Evolutionary conservation across 2,329 filamentous ascomycete genomes (phyloP), one percentile per base, ranked within the genome.

Genomic region (Pseudocercospora fuligena): DNA sequence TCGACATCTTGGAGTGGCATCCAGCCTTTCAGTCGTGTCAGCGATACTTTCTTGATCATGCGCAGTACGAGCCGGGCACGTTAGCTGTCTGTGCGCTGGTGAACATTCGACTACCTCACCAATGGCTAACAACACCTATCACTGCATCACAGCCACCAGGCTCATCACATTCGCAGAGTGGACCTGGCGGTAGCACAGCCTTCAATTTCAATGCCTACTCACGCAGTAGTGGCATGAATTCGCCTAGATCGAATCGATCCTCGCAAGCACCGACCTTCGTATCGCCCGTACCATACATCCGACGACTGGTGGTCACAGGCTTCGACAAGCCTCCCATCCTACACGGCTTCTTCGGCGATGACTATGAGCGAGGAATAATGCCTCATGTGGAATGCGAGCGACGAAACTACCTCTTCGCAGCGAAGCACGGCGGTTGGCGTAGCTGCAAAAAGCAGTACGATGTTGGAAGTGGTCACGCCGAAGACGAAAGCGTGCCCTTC

Each of bases 291-390:
- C 94, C 95, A 0, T 99, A 97, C 78, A 90, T 98, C 69, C 90
- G 94, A 36, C 92, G 95, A 16, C 86, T 98, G 1, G 89, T 98
- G 56, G 92, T 92, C 16, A 98, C 94, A 0, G 94, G 94, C 1
- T 95, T 97, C 82, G 95, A 98, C 78, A 89, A 89, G 47, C 89
- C 91, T 0, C 89, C 89, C 0, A 90, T 98, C n/a, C 83, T 99
- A 67, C 92, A 97, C 76, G 93, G 93, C 11, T 97, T 97, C 82
- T 99, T 98, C 74, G 95, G 95, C n/a, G 92, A 97, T 70, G 91
- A 97, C 76, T 99, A 94, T 92, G 80, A 83, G 36, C 83, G 86
- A 21, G 95, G 95, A 1, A 86, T 98, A 58, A 91, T 93, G 0
- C 88, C 89, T 11, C 83, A 97, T 66, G 92, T 97, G 76, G 92